Conservation (phyloP, 257 asterid species). For the Solanum pinnatisectum region DNA sequence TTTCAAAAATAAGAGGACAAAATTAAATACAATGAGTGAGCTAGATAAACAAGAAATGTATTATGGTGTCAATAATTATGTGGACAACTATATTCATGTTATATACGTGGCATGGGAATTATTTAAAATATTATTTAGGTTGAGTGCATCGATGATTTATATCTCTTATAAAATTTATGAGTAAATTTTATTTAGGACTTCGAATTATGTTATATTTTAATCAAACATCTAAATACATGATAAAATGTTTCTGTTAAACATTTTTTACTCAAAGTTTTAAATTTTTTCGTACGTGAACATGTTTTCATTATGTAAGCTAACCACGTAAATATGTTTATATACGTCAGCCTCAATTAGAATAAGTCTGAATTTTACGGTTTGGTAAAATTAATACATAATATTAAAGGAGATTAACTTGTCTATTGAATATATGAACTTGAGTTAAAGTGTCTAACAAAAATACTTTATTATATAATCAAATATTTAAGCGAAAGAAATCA, state of each 20-base stretch:
- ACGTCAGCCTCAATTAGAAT: not conserved
- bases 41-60: not conserved
- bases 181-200: no score
- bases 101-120: not conserved
- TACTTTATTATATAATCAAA: not conserved
- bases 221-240: not conserved
- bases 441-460: not conserved
- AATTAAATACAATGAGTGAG: not conserved
- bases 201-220: not conserved
- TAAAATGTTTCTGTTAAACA: not conserved
- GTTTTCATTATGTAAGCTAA: not conserved
- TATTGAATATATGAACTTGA: not conserved
- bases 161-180: not conserved
- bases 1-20: not conserved
- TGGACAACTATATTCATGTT: not conserved
- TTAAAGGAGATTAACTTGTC: not conserved
- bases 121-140: not conserved
- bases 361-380: accelerated
- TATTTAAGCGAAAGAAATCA: not conserved
- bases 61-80: not conserved
- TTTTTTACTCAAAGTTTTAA: not conserved
- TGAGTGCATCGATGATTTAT: not conserved
- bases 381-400: not conserved
- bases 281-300: accelerated
- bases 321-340: not conserved